Evolutionary conservation across 257 asterid species (phyloP).

Genomic region (Primulina eburnea): DNA sequence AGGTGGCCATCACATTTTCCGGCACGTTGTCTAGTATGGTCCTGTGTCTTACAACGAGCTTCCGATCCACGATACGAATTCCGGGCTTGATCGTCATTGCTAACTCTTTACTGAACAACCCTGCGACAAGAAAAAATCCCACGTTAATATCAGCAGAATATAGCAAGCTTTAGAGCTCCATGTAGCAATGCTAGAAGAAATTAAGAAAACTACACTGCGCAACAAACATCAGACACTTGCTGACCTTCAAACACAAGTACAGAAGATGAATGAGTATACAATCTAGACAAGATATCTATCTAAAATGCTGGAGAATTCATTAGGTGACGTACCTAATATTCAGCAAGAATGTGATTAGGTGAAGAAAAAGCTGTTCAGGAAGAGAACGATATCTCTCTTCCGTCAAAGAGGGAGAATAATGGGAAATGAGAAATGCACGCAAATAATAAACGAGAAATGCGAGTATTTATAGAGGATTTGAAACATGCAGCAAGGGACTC

Average conservation of each 20-base stretch:
- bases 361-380: conserved; percentile 8
- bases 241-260: not conserved
- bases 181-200: not conserved
- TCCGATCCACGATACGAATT: conserved; percentile 38
- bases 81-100: conserved; percentile 50
- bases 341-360: conserved; percentile 28
- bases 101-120: conserved; percentile 20
- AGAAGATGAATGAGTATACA: not conserved
- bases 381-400: not conserved
- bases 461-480: conserved; percentile 27
- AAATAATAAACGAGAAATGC: conserved; percentile 4
- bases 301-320: not conserved
- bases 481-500: not conserved
- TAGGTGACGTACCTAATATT: conserved; percentile 27
- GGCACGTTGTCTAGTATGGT: conserved; percentile 46
- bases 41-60: conserved; percentile 45
- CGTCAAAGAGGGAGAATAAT: not conserved
- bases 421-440: conserved; percentile 19
- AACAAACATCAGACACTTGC: not conserved
- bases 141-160: not conserved
- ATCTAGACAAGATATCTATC: not conserved
- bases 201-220: not conserved
- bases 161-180: not conserved
- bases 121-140: conserved; percentile 12
- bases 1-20: conserved; percentile 47